Base-by-base conservation (phyloP, 257 asterid species). In the Plantago major region DNA sequence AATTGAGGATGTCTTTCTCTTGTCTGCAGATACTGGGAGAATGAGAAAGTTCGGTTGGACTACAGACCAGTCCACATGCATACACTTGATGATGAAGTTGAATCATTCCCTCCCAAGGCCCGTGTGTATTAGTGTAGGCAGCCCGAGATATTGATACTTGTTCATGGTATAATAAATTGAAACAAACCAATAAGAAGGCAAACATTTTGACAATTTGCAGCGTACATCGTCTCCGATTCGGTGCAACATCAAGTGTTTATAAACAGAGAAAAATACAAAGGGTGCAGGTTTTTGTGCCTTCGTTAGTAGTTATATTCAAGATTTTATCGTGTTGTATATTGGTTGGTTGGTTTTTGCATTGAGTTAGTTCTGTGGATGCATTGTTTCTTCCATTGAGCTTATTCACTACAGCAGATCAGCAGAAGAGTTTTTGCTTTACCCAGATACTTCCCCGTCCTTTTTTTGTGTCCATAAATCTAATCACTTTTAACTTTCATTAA, bases 61-160 rank as follows among this genome's bases (percentile, higher is more conserved):
- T 84, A 84, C 70, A 66, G 92, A 66, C 84, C 88, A 17, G 92
- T 84, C 46, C 92, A 84, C 68, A 65, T 81, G 88, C 73, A 84
- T 26, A 81, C 88, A 19, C 76, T 84, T 42, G 88, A 84, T 50
- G 86, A 81, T 11, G 92, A 84, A 64, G 10, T 84, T 0, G 88
- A 84, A 65, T 2, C 84, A 1, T 78, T 84, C 74, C 92, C 88
- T 0, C 91, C 92, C 2, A 81, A 79, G 74, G 88, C 92, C 22
- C 79, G 92, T 5, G 88, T 81, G 62, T 84, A 81, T 74, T 84
- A 67, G 65, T 68, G 40, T 11, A 11, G 57, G 56, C 43, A 13
- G 68, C 65, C 65, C 33, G 55, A 64, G 67, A 64, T 11, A 28
- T 14, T 12, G 22, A 55, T 47, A 9, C 56, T 30, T 48, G 38